Percentiles rank a stretch among this genome's conserved stretches.
phyloP scores from a whole-genome alignment of 371 early-diverging fungal species.

The Chytridium lagenaria region DNA sequence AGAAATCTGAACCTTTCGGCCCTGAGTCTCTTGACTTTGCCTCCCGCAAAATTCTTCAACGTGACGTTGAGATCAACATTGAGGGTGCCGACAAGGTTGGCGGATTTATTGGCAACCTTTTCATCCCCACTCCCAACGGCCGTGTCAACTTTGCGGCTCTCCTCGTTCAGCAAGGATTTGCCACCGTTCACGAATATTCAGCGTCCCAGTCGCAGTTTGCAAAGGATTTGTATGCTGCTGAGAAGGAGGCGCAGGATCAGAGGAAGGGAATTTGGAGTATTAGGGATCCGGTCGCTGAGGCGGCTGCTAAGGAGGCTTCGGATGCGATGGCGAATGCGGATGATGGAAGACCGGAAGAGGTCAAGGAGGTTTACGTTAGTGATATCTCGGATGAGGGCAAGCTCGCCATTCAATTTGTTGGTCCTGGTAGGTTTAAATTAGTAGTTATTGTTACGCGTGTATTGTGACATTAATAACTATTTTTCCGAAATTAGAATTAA shows the following conservation, averaged over 20 bases:
- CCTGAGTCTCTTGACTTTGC: conserved; percentile 80
- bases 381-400: conserved; percentile 76
- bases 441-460: not conserved
- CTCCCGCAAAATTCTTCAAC: conserved; percentile 74
- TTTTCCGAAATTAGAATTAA: conserved; percentile 48
- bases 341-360: conserved; percentile 33
- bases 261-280: conserved; percentile 64
- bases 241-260: conserved; percentile 72
- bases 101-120: conserved; percentile 85
- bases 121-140: conserved; percentile 49
- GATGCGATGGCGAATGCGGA: conserved; percentile 17
- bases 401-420: conserved; percentile 81
- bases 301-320: conserved; percentile 41
- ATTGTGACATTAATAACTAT: no score
- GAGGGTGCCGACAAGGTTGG: conserved; percentile 89
- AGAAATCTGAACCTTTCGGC: conserved; percentile 88
- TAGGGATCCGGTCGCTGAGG: conserved; percentile 41
- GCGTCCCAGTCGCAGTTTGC: conserved; percentile 80
- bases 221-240: conserved; percentile 77
- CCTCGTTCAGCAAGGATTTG: conserved; percentile 81
- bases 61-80: conserved; percentile 88
- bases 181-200: conserved; percentile 80
- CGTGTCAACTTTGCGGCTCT: conserved; percentile 48
- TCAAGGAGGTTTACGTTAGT: conserved; percentile 72
- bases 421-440: conserved; percentile 55